Conservation (phyloP, 129 eudicot genomes). For the Chrysanthemum seticuspe region DNA sequence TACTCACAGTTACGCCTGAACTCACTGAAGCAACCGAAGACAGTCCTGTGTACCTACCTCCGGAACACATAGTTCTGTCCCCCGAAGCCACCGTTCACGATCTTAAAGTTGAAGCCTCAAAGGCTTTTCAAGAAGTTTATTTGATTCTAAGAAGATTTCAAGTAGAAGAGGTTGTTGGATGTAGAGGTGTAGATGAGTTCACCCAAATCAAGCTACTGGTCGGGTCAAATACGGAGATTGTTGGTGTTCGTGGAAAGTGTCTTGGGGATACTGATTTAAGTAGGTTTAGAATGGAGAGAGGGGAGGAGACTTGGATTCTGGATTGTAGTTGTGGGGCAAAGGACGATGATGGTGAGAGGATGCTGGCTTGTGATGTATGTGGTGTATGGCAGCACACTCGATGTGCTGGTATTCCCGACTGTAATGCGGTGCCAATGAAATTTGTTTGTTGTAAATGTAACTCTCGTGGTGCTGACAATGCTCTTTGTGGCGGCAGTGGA, state of each 20-base stretch:
- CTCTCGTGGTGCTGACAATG: neutral
- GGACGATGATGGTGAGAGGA: constrained; percentile 96
- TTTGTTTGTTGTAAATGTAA: constrained; percentile 55
- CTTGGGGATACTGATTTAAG: constrained; percentile 45
- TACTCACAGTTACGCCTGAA: constrained; percentile 57
- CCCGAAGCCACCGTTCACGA: constrained; percentile 63
- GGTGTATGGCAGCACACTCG: constrained; percentile 91
- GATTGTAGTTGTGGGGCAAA: constrained; percentile 90
- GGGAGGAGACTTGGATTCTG: constrained; percentile 77
- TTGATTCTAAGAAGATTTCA: constrained; percentile 66
- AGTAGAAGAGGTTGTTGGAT: constrained; percentile 84
- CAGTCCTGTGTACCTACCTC: constrained; percentile 45
- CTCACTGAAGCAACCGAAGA: constrained; percentile 46
- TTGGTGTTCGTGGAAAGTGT: constrained; percentile 51
- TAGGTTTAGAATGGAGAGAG: constrained; percentile 71
- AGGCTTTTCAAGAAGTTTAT: constrained; percentile 83
- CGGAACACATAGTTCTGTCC: constrained; percentile 60
- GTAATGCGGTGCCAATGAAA: constrained; percentile 49
- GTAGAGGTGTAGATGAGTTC: constrained; percentile 74
- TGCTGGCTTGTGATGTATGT: constrained; percentile 89
- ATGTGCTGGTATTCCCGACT: constrained; percentile 68
- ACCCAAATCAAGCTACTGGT: constrained; percentile 75
- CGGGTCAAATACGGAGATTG: constrained; percentile 40
- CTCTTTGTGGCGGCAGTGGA: neutral
- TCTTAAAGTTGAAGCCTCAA: constrained; percentile 63